Evolutionary conservation across 306 rosid species (phyloP).

Genomic region (Lagenaria siceraria): DNA sequence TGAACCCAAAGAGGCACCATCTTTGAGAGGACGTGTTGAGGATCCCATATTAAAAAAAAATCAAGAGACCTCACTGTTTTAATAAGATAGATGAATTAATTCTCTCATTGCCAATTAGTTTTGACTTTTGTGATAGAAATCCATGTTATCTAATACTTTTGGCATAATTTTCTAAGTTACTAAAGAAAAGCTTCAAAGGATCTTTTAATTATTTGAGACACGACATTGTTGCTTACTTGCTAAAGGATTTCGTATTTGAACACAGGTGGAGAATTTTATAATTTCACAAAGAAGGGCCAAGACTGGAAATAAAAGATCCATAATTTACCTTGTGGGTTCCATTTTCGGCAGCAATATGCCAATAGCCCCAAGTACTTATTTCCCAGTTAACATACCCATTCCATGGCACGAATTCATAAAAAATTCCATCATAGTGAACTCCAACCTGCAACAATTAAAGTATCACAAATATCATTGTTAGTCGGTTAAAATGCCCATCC

Average conservation of each 20-base stretch:
- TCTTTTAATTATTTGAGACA: neutral
- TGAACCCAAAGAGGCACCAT: no score
- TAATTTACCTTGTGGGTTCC: conserved; percentile 46
- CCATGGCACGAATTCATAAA: conserved; percentile 95
- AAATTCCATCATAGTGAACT: conserved; percentile 60
- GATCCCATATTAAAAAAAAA: no score
- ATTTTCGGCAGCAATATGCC: conserved; percentile 68
- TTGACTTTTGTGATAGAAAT: no score
- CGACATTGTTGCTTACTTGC: neutral
- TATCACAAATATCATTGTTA: neutral
- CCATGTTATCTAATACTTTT: no score
- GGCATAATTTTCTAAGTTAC: neutral
- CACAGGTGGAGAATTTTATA: neutral
- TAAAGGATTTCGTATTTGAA: neutral
- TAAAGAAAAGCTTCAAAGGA: neutral
- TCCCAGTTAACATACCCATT: conserved; percentile 73
- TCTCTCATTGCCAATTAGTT: no score
- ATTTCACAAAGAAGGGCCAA: neutral
- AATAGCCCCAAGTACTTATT: conserved; percentile 73
- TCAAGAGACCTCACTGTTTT: no score
- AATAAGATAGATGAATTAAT: no score
- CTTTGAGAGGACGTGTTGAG: no score
- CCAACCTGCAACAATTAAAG: conserved; percentile 56
- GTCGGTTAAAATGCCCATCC: neutral
- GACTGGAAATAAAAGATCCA: neutral